Base-by-base conservation (phyloP, 352 stramenopile species). In the Phytophthora rubi region DNA sequence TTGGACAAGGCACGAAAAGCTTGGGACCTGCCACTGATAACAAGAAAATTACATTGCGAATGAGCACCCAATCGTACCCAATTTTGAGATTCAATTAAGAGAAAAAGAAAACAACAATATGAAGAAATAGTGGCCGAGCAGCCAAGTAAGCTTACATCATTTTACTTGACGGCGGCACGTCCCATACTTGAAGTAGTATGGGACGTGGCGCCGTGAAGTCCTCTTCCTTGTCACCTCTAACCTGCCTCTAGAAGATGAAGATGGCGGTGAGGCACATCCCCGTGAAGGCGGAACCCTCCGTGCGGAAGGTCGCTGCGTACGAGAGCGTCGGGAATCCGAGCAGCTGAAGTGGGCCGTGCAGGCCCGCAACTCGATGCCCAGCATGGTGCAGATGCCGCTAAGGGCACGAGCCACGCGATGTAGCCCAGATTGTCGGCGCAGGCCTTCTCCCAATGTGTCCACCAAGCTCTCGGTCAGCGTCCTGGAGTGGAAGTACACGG, bases 321-420 rank as follows among this genome's bases (percentile, higher is more conserved):
- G 89, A 97, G 13, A 97, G 76, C 55, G 89, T 97, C 28, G 89
- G 89, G 73, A 88, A 95, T 81, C 75, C 0, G 82, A 75, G 65
- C 89, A 97, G 52, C 82, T 80, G 64, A 95, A 97, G 55, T 95
- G 86, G 51, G 83, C 70, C 0, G 56, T 56, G 61, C 89, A 97
- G 18, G 88, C 89, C 53, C 94, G 68, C 0, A 78, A 58, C 54
- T 94, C 88, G 12, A 87, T 95, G 13, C 68, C 28, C 12, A 92
- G 56, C 84, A 97, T 94, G 21, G 89, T 95, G 21, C 70, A 66
- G 59, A 95, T 79, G 37, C 89, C 89, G 73, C 85, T 28, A 90
- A 68, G 2, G 89, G 89, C 44, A 97, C 81, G 48, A 97, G 66
- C 59, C 88, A 82, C 47, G 85, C 88, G 37, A 93, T 47, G 35